Evolutionary conservation across 805 yeast species (phyloP).

Genomic region (Komagataella populi): DNA sequence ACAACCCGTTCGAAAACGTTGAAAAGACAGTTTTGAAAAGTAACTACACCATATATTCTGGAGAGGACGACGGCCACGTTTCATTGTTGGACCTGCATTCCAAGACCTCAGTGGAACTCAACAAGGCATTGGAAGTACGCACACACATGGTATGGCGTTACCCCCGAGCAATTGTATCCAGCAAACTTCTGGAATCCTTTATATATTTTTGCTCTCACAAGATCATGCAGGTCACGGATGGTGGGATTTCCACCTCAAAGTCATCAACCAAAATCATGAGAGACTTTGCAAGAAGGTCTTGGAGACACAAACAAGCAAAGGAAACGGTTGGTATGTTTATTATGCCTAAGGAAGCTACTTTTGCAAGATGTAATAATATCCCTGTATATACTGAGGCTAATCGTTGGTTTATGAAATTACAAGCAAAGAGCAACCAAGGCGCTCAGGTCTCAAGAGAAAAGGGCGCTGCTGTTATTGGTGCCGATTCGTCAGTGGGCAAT

Average conservation of each 20-base stretch:
- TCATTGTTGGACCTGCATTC: conserved; percentile 61
- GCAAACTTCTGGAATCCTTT: conserved; percentile 59
- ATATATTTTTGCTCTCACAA: conserved; percentile 51
- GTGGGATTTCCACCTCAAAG: conserved; percentile 21
- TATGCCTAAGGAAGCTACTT: conserved; percentile 55
- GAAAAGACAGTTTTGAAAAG: conserved; percentile 64
- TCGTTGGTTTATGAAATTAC: conserved; percentile 54
- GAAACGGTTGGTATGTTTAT: conserved; percentile 60
- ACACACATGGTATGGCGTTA: conserved; percentile 84
- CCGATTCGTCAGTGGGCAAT: conserved; percentile 70
- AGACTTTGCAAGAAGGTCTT: conserved; percentile 81
- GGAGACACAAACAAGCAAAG: conserved; percentile 56
- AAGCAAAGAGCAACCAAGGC: conserved; percentile 29
- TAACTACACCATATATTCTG: conserved; percentile 55
- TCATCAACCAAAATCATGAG: conserved; percentile 60
- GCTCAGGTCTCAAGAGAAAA: conserved; percentile 27
- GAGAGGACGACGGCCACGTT: conserved; percentile 25
- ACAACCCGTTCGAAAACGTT: conserved; percentile 58
- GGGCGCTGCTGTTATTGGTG: conserved; percentile 66
- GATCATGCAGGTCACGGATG: conserved; percentile 35
- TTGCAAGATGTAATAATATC: conserved; percentile 67
- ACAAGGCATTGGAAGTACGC: conserved; percentile 63
- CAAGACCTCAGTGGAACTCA: conserved; percentile 51
- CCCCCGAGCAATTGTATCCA: conserved; percentile 67
- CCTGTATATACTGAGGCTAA: conserved; percentile 85